phyloP scores from a whole-genome alignment of 495 filamentous ascomycete species.

The Neurospora tetrasperma region DNA sequence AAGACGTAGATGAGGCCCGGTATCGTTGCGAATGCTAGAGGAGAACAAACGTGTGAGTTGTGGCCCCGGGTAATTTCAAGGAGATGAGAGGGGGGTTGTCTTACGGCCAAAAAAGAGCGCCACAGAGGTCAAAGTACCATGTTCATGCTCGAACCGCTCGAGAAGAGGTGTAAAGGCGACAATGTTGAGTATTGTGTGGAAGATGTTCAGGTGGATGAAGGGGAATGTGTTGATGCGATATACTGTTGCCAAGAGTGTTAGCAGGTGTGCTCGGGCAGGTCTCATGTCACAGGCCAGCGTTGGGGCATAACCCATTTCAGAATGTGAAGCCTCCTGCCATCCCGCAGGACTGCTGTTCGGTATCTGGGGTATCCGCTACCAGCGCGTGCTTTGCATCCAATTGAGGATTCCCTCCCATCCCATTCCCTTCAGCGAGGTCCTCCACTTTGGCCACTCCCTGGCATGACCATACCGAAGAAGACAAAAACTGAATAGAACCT shows the following conservation, averaged over 20 bases:
- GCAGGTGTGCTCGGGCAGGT: not conserved
- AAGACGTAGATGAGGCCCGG: slow-evolving; percentile 63
- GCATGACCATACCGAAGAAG: not conserved
- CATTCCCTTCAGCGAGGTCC: not conserved
- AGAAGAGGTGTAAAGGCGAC: slow-evolving; percentile 72
- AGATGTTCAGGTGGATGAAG: slow-evolving; percentile 68
- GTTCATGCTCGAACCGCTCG: slow-evolving; percentile 87
- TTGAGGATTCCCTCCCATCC: not conserved
- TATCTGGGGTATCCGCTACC: not conserved
- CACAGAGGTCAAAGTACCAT: slow-evolving; percentile 78
- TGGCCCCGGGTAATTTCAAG: not conserved
- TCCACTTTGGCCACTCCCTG: not conserved
- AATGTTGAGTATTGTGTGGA: slow-evolving; percentile 72
- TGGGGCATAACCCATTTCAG: not conserved
- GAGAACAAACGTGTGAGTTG: slow-evolving; percentile 7
- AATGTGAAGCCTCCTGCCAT: not conserved
- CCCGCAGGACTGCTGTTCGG: not conserved
- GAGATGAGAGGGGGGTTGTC: slow-evolving; percentile 16
- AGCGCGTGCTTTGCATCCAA: not conserved
- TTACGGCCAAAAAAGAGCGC: slow-evolving; percentile 82
- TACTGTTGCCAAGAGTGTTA: slow-evolving; percentile 42
- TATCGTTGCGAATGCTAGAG: slow-evolving; percentile 64
- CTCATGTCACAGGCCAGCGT: not conserved
- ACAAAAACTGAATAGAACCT: slow-evolving; percentile 29
- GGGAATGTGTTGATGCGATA: slow-evolving; percentile 91